These are phyloP conservation scores for Nannochloropsis limnetica DNA, from an alignment of 352 stramenopile genomes.

Conservation along the genomic window DNA sequence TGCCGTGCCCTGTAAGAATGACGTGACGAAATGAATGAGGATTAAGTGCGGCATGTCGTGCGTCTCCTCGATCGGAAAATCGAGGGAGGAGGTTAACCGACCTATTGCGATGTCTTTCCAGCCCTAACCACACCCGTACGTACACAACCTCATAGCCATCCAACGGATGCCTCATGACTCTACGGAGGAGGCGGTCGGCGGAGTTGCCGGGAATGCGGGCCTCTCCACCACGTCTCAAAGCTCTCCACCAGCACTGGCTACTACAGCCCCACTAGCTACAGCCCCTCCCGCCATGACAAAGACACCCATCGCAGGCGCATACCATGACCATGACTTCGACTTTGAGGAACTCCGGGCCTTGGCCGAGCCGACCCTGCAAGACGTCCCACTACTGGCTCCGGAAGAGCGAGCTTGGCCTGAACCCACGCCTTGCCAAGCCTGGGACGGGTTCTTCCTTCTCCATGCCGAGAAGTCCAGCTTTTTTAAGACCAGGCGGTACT, in stretches of 20 bases:
- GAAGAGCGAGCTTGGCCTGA: not conserved
- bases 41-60: not conserved
- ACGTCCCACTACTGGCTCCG: not conserved
- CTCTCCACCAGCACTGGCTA: no score
- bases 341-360: not conserved
- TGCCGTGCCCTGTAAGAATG: not conserved
- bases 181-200: not conserved
- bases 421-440: not conserved
- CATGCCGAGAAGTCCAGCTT: conserved; percentile 4
- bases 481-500: conserved; percentile 31
- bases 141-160: not conserved
- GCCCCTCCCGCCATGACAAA: not conserved
- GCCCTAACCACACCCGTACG: not conserved
- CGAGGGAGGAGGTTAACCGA: not conserved
- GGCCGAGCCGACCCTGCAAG: not conserved
- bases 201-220: not conserved
- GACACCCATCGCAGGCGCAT: not conserved
- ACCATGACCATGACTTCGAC: conserved; percentile 31
- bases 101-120: no score
- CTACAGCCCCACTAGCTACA: not conserved
- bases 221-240: not conserved
- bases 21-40: not conserved
- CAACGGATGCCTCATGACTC: not conserved
- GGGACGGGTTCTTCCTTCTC: not conserved
- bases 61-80: no score